Base-by-base conservation (phyloP, 2,329 filamentous ascomycete species). In the Pyricularia sp. region DNA sequence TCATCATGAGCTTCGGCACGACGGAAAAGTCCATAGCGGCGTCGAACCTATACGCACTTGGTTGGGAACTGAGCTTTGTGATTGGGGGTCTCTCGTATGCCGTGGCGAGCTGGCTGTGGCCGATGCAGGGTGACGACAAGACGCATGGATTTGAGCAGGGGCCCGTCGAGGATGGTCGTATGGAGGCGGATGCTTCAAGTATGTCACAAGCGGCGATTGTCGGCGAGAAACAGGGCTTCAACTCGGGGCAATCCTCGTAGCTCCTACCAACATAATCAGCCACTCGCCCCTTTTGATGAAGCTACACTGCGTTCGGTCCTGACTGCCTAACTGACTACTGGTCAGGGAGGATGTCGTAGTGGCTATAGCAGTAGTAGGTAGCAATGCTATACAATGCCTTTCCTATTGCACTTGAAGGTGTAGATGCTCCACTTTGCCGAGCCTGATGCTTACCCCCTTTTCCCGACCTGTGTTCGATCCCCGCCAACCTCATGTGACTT, bases 1-100 rank as follows among this genome's bases (percentile, higher is more conserved):
- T 67, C 50, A 55, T 42, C 23, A 67, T 58, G 66, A 67, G 42
- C 66, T 58, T 67, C 28, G 64, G 33, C 28, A 23, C 64, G 4
- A 36, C 25, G 12, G 26, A 31, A 5, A 33, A 65, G 10, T 25
- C 36, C 4, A 10, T 12, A 30, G 66, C 26, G 36, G 66, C 66
- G 20, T 30, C 26, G 42, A 58, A 58, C 26, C 66, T 67, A 1
- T 67, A 67, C 42, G 50, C 50, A 4, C 58, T 67, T 17, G 66
- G 36, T 7, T 59, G 36, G 42, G 28, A 31, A 20, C 6, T 30
- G 25, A 58, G 66, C 28, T 61, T 68, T 31, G 23, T 33, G 9
- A 12, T 63, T 9, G 26, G 42, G 50, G 28, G 26, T 25, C 50
- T 63, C 14, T 28, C 66, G 5, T 68, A 68, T 25, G 58, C 58